These are phyloP conservation scores for Phytophthora rubi DNA, from an alignment of 352 stramenopile species.

Conservation along the genomic window DNA sequence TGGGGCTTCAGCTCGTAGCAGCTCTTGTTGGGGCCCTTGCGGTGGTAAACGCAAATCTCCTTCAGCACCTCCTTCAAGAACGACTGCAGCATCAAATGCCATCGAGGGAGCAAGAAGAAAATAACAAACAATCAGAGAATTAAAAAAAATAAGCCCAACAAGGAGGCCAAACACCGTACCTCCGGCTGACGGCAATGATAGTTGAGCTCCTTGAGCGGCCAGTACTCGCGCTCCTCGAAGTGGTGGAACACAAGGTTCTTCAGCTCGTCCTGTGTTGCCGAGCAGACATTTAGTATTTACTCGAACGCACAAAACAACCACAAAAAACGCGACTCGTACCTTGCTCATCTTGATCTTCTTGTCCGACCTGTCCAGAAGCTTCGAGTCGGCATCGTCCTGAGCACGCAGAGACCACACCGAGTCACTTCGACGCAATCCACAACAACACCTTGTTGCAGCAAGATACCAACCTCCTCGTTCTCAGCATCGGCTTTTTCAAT, in stretches of 20 bases:
- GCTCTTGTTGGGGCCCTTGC: constrained; percentile 90
- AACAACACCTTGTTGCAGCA: neutral
- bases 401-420: constrained; percentile 2
- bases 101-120: neutral
- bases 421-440: neutral
- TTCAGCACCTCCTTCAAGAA: constrained; percentile 90
- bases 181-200: constrained; percentile 89
- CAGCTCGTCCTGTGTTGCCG: constrained; percentile 70
- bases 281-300: neutral
- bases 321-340: constrained; percentile 32
- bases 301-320: neutral
- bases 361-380: constrained; percentile 71
- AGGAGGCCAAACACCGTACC: constrained; percentile 37
- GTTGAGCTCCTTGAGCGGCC: constrained; percentile 90
- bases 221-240: constrained; percentile 89
- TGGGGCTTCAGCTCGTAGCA: constrained; percentile 91
- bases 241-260: constrained; percentile 90
- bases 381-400: constrained; percentile 57
- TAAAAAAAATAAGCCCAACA: neutral
- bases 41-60: constrained; percentile 90
- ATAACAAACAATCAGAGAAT: neutral
- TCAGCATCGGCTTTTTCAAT: constrained; percentile 81
- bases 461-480: constrained; percentile 59
- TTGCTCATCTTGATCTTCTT: constrained; percentile 94
- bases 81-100: constrained; percentile 44